Evolutionary conservation across 208 protist genomes (phyloP), one percentile per base, ranked within the genome.

Genomic region (Leishmania mexicana): DNA sequence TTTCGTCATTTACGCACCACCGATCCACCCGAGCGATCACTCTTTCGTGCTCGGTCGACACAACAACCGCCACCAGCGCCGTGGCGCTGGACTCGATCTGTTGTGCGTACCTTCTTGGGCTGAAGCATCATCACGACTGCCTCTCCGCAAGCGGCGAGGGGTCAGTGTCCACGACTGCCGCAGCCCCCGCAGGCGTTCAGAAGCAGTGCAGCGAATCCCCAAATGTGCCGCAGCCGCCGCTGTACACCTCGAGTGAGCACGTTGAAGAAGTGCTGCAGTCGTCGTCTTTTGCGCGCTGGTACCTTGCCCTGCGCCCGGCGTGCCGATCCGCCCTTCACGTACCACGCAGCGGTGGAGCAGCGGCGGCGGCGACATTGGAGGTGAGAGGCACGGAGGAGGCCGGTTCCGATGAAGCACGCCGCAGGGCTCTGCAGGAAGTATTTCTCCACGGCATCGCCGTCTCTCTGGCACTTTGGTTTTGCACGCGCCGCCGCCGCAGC

Each of bases 391-490:
- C 31, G 17, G 31, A 62, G 31, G 21, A 76, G 35, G 31, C 35
- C 31, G 24, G 3, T n/a, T 5, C 13, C 11, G 31, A 42, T 35
- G 75, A 65, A 11, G 24, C 13, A 65, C 40, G 6, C 11, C 38
- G 21, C 21, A 11, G 53, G 24, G 75, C 75, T 58, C 35, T 78
- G 11, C 53, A 76, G 24, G 83, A 85, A 35, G 57, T 85, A 35
- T 47, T 82, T 2, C n/a, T 79, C 24, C 83, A 85, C 57, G 78
- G 83, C 31, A 42, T 85, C 57, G 45, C 76, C 42, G 51, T 35
- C 58, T 85, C 83, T 40, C 83, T 85, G 21, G 83, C 78, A 19
- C 74, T 75, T 72, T 85, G 83, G 83, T 82, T 76, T 60, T 45
- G 51, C 64, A 53, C 51, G 28, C 42, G 15, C 15, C 7, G 57